phyloP scores from a whole-genome alignment of 1,139 yeast species.

The Yamadazyma sp. region DNA sequence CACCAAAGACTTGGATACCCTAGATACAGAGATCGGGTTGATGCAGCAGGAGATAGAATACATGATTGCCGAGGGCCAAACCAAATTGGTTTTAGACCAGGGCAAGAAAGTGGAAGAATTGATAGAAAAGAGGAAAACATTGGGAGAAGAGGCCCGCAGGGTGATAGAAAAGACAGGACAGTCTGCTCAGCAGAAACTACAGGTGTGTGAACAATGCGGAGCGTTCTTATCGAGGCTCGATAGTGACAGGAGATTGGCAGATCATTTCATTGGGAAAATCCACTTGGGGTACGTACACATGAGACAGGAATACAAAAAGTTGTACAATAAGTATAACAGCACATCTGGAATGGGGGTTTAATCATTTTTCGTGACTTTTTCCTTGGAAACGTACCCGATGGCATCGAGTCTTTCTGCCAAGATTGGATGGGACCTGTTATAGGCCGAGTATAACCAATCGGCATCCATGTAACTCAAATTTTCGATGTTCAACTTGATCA shows the following conservation, averaged over 20 bases:
- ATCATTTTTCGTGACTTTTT: slow-evolving; percentile 37
- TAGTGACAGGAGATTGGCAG: slow-evolving; percentile 86
- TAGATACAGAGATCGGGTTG: slow-evolving; percentile 67
- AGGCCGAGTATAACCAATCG: slow-evolving; percentile 86
- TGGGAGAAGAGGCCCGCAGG: slow-evolving; percentile 55
- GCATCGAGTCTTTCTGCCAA: slow-evolving; percentile 84
- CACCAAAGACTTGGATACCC: slow-evolving; percentile 62
- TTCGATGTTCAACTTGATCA: slow-evolving; percentile 73
- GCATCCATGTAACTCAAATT: slow-evolving; percentile 84
- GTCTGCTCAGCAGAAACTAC: slow-evolving; percentile 85
- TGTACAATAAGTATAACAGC: slow-evolving; percentile 25
- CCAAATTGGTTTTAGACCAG: slow-evolving; percentile 52
- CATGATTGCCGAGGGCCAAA: slow-evolving; percentile 51
- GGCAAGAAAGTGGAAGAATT: slow-evolving; percentile 45
- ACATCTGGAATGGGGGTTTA: slow-evolving; percentile 2
- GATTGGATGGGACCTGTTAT: slow-evolving; percentile 89
- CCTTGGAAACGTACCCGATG: slow-evolving; percentile 52
- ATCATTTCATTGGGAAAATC: slow-evolving; percentile 86
- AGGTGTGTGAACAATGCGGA: slow-evolving; percentile 90
- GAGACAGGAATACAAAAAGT: slow-evolving; percentile 60
- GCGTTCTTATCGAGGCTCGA: slow-evolving; percentile 86
- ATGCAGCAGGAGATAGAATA: slow-evolving; percentile 69
- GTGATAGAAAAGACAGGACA: slow-evolving; percentile 79
- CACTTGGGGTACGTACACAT: slow-evolving; percentile 81
- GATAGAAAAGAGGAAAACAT: slow-evolving; percentile 45